Percentiles rank a stretch among this genome's conserved stretches.
phyloP scores from a whole-genome alignment of 148 eudicot genomes.

The Fallopia convolvulus region DNA sequence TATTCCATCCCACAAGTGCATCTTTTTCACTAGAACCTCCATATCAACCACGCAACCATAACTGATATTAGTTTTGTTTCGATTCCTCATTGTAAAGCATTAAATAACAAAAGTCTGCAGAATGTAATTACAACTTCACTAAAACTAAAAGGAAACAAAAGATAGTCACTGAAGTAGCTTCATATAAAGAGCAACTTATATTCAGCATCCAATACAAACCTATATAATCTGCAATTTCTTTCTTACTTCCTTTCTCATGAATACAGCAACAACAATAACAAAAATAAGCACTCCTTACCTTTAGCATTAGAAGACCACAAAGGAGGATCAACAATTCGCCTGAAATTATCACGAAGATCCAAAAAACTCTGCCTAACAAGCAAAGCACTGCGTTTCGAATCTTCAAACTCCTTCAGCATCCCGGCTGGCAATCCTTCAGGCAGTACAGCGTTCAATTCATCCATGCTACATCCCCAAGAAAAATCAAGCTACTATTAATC shows the following conservation, averaged over 20 bases:
- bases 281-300: conserved; percentile 24
- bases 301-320: conserved; percentile 35
- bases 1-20: neutral
- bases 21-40: neutral
- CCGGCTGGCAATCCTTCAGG: conserved; percentile 89
- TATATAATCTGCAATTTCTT: neutral
- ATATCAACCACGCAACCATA: neutral
- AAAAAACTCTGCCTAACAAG: conserved; percentile 64
- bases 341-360: conserved; percentile 89
- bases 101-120: neutral
- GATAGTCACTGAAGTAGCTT: neutral
- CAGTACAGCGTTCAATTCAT: conserved; percentile 44
- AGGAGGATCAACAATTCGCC: conserved; percentile 79
- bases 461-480: conserved; percentile 27
- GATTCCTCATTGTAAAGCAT: neutral
- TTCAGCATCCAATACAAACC: neutral
- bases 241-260: neutral
- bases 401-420: conserved; percentile 85
- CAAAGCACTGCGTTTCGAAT: conserved; percentile 59
- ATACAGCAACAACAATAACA: neutral
- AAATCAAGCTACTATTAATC: neutral
- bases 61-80: neutral
- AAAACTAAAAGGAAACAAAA: neutral
- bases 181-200: neutral
- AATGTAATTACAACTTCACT: neutral